phyloP scores from a whole-genome alignment of 768 basidiomycete species.

The Tricholoma hemisulphureum region DNA sequence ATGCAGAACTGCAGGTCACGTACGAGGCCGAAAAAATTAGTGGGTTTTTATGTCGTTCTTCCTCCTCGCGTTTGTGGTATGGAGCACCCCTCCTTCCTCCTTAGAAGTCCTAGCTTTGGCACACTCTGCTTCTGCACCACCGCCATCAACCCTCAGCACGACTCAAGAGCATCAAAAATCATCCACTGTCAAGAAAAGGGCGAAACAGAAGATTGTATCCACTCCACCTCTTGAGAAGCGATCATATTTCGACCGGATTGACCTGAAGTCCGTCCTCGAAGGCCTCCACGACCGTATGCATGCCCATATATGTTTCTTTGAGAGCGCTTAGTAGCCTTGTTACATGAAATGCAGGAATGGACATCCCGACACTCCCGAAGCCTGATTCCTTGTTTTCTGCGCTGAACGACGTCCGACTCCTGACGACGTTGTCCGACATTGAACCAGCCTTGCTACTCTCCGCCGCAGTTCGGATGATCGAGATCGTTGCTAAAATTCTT shows the following conservation, averaged over 20 bases:
- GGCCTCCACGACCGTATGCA: slow-evolving; percentile 9
- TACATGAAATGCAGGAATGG: neutral
- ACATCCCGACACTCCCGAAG: slow-evolving; percentile 7
- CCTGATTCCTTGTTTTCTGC: slow-evolving; percentile 24
- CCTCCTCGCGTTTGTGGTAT: slow-evolving; percentile 16
- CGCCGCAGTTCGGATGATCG: slow-evolving; percentile 28
- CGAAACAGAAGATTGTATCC: slow-evolving; percentile 17
- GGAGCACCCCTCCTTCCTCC: neutral
- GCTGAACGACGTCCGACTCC: slow-evolving; percentile 30
- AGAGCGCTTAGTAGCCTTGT: neutral
- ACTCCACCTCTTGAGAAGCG: slow-evolving; percentile 7
- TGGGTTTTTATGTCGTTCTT: no score
- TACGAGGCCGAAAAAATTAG: slow-evolving; percentile 44
- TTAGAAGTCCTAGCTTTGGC: slow-evolving; percentile 21
- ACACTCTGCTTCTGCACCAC: slow-evolving; percentile 17
- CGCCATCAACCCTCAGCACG: slow-evolving; percentile 10
- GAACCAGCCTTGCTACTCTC: slow-evolving; percentile 26
- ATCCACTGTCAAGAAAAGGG: slow-evolving; percentile 13
- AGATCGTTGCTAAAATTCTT: slow-evolving; percentile 22
- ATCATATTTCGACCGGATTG: slow-evolving; percentile 7
- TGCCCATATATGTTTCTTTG: neutral
- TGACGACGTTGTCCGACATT: slow-evolving; percentile 24
- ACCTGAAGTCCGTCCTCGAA: slow-evolving; percentile 20
- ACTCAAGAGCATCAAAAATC: slow-evolving; percentile 11
- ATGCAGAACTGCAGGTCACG: slow-evolving; percentile 35